phyloP scores from a whole-genome alignment of 257 asterid species.

The Asclepias syriaca region DNA sequence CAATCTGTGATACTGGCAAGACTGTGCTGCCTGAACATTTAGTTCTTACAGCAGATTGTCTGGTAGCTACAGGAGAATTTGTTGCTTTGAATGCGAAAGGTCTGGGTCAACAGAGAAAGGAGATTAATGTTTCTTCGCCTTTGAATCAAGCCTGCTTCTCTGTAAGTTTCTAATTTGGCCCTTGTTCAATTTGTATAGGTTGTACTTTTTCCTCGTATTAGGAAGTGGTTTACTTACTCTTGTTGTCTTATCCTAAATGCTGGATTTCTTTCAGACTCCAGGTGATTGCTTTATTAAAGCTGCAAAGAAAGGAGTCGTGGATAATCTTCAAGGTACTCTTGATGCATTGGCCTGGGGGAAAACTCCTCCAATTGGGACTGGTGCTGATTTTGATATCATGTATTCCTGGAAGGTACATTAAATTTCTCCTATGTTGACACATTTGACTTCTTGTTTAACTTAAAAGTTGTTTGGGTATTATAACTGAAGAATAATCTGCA shows the following conservation, averaged over 20 bases:
- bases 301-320: slow-evolving; percentile 59
- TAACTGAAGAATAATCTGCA: too few species aligned
- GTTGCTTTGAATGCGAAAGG: slow-evolving; percentile 69
- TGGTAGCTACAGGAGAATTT: slow-evolving; percentile 77
- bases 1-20: slow-evolving; percentile 71
- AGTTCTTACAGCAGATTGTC: slow-evolving; percentile 65
- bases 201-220: not conserved
- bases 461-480: not conserved
- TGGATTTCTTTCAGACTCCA: slow-evolving; percentile 55
- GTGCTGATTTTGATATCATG: slow-evolving; percentile 58
- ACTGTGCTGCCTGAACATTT: slow-evolving; percentile 74
- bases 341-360: slow-evolving; percentile 92
- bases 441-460: not conserved
- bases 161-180: slow-evolving; percentile 41
- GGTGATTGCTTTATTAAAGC: slow-evolving; percentile 63
- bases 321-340: slow-evolving; percentile 65
- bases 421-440: not conserved
- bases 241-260: slow-evolving; percentile 14
- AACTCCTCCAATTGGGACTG: slow-evolving; percentile 78
- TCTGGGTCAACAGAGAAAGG: slow-evolving; percentile 72
- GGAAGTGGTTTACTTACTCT: not conserved
- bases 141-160: slow-evolving; percentile 74
- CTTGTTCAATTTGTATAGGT: slow-evolving; percentile 7
- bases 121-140: slow-evolving; percentile 49
- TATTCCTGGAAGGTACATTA: slow-evolving; percentile 52